Evolutionary conservation across 139 green algal genomes (phyloP).

Genomic region (Chlamydomonas schloesseri): DNA sequence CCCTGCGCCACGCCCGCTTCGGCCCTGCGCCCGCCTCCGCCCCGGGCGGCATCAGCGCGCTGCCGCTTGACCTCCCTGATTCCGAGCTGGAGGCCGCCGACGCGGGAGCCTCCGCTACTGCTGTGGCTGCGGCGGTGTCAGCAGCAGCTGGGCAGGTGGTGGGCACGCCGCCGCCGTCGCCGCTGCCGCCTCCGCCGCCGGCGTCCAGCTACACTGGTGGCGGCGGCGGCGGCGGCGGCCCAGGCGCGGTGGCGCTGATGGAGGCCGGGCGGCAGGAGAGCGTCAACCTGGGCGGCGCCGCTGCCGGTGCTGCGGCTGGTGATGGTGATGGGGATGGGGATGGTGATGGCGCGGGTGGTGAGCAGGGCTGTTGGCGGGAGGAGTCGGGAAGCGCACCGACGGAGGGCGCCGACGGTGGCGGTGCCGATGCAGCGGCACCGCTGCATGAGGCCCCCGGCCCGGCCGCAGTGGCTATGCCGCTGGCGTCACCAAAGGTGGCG

Average conservation of each 20-base stretch:
- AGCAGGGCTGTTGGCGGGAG: not conserved
- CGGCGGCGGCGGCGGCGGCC: not conserved
- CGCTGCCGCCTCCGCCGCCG: too few relatives aligned
- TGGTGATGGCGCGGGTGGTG: too few relatives aligned
- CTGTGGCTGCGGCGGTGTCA: not conserved
- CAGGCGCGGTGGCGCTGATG: not conserved
- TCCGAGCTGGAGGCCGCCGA: too few relatives aligned
- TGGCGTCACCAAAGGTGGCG: too few relatives aligned
- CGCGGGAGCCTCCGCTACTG: too few relatives aligned
- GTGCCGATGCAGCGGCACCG: too few relatives aligned
- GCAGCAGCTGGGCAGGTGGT: not conserved
- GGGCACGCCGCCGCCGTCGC: not conserved
- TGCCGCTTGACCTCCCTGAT: too few relatives aligned
- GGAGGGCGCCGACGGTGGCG: too few relatives aligned
- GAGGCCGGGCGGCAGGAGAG: constrained; percentile 2
- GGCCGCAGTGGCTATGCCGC: too few relatives aligned
- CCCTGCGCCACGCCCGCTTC: constrained; percentile 6
- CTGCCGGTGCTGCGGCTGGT: not conserved
- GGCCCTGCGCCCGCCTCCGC: constrained; percentile 6
- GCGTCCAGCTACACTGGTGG: not conserved
- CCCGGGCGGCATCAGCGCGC: not conserved
- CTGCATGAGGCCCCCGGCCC: too few relatives aligned
- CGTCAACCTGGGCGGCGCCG: constrained; percentile 3
- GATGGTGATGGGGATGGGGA: too few relatives aligned
- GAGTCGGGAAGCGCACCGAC: too few relatives aligned